Base-by-base conservation (phyloP, 495 filamentous ascomycete genomes). In the Aspergillus haitiensis region DNA sequence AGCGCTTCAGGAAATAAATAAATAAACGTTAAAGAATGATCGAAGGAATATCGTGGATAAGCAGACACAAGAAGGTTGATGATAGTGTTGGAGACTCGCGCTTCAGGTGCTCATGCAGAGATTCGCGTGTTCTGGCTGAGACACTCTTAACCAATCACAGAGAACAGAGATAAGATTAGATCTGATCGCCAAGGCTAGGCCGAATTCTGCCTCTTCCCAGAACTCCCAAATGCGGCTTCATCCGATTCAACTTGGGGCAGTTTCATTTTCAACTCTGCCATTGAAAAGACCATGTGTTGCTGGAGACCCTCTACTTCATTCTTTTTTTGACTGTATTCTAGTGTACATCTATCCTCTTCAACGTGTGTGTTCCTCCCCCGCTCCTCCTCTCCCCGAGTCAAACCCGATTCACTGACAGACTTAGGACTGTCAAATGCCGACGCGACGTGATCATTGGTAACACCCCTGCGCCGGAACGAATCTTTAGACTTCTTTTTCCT, bases 81-180 rank as follows among this genome's bases (percentile, higher is more conserved):
- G 61, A 59, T 58, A 32, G 40, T 7, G 55, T 15, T n/a, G 15
- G 53, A 42, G 32, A 32, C 50, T 53, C 48, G 49, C 49, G 57
- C 58, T 50, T 54, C 58, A 53, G 58, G 57, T 53, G 33, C 8
- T 36, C 40, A 52, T 37, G 36, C 37, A 59, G 47, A 59, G 47
- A 33, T n/a, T 59, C 52, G 35, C 57, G 52, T 51, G 45, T 49
- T 54, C 45, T 36, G 45, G 44, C 15, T 40, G 40, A 57, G 54
- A 49, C 53, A 55, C 44, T 42, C 48, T 45, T 0, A 54, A 50
- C 75, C 75, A 77, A 77, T 77, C 64, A 73, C 31, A 55, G 50
- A 15, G 52, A 27, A n/a, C 39, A 56, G 32, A 74, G 75, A 77
- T 77, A 73, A 77, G 75, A 77, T 77, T 75, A 73, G 73, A 74